Base-by-base conservation (phyloP, 2,329 filamentous ascomycete species). In the Delphinella strobiligena region DNA sequence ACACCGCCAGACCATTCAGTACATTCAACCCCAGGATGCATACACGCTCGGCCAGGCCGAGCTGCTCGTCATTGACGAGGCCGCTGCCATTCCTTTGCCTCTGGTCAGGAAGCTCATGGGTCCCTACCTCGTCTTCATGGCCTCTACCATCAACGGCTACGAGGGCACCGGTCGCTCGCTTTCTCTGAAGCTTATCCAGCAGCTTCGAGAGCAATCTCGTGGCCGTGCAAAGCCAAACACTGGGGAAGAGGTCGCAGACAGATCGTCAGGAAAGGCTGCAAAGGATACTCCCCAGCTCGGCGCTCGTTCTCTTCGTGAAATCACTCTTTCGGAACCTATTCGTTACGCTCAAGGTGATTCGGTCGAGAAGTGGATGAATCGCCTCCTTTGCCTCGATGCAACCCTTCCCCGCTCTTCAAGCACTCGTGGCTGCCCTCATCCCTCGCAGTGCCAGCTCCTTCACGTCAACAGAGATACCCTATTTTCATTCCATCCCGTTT, bases 91-190 rank as follows among this genome's bases (percentile, higher is more conserved):
- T 46, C 91, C 93, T 10, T 64, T 98, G 9, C 91, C 91, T 1
- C 67, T 96, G 2, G 91, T 98, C 5, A 75, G 82, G 51, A 95
- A 95, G 63, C 71, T 98, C 31, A 88, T 98, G 76, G 91, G 91
- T 0, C 89, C 89, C 11, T 98, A 98, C 61, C 69, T 98, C 29
- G 87, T 96, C 7, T 98, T 98, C 63, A 96, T 98, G 91, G 87
- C 93, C 1, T 98, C 91, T 1, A 98, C 91, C 2, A 95, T 98
- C 65, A 96, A 96, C 56, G 91, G 91, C 43, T 98, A 98, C 58
- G 91, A 98, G 66, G 91, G 91, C 41, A 98, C 91, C 5, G 91
- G 91, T 31, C 78, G 91, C 42, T 96, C 91, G 1, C 71, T 98
- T 4, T 96, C 91, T 1, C 68, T 98, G 39, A 98, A 98, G 65